Evolutionary conservation across 441 rosid species (phyloP).

Genomic region (Francoa sonchifolia): DNA sequence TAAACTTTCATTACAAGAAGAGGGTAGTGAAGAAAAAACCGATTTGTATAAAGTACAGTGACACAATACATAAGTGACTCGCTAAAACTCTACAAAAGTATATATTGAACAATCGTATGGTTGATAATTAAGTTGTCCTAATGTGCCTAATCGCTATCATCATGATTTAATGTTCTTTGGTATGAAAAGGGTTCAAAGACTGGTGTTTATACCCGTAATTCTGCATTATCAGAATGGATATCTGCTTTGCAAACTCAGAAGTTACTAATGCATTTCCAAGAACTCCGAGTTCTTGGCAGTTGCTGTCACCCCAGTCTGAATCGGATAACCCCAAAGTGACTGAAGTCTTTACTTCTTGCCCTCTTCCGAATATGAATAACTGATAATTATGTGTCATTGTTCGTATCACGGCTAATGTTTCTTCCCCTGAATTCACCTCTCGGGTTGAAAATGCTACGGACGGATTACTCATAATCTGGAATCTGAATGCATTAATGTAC

Average conservation of each 20-base stretch:
- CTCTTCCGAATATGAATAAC: slow-evolving; percentile 26
- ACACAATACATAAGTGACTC: too few species aligned
- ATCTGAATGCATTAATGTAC: slow-evolving; percentile 22
- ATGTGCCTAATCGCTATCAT: too few species aligned
- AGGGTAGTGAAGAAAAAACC: too few species aligned
- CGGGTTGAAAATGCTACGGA: slow-evolving; percentile 15
- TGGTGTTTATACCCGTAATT: too few species aligned
- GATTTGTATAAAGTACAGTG: too few species aligned
- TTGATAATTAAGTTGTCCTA: too few species aligned
- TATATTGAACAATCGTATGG: too few species aligned
- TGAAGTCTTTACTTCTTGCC: slow-evolving; percentile 17
- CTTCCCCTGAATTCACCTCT: slow-evolving; percentile 22
- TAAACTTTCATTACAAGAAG: too few species aligned
- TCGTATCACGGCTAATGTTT: slow-evolving; percentile 11
- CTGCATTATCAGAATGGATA: slow-evolving; percentile 25
- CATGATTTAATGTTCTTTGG: too few species aligned
- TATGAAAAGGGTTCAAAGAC: too few species aligned
- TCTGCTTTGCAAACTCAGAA: slow-evolving; percentile 12
- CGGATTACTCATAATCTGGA: slow-evolving; percentile 9
- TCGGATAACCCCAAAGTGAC: slow-evolving; percentile 21
- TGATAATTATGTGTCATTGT: slow-evolving; percentile 12
- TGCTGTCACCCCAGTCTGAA: too few species aligned
- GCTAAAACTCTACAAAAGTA: too few species aligned
- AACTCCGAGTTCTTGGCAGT: slow-evolving; percentile 28
- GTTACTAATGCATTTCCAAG: slow-evolving; percentile 22